These are phyloP conservation scores for Patellifolia procumbens DNA, from an alignment of 179 eudicot genomes.

Conservation along the genomic window DNA sequence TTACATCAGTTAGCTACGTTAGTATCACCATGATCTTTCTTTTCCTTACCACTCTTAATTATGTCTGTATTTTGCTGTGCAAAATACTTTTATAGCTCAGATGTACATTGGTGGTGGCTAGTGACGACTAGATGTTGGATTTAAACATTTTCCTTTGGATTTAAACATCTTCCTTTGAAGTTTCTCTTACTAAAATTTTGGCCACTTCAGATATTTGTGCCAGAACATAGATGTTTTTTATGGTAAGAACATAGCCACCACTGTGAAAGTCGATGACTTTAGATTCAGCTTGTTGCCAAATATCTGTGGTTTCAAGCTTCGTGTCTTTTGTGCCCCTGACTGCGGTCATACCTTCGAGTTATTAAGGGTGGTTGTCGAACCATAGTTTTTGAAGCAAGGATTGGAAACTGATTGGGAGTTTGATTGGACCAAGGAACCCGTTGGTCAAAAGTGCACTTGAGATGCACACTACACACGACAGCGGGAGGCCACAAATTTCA, in stretches of 20 bases:
- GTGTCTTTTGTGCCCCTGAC: not conserved
- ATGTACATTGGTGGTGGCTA: not conserved
- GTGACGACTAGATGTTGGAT: not conserved
- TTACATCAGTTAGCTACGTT: not conserved
- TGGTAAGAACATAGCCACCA: not conserved
- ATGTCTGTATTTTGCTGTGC: not conserved
- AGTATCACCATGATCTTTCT: not conserved
- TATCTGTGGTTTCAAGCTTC: not conserved
- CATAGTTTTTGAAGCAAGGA: not conserved
- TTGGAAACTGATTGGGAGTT: not conserved
- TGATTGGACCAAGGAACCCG: not conserved
- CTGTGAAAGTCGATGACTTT: not conserved
- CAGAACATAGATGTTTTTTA: not conserved
- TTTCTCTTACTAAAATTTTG: too few relatives aligned
- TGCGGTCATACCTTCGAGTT: not conserved
- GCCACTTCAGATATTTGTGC: not conserved
- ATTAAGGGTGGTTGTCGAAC: not conserved
- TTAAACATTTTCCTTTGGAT: not conserved
- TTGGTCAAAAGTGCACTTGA: not conserved
- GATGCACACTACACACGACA: too few relatives aligned
- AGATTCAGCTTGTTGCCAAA: not conserved
- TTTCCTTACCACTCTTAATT: not conserved
- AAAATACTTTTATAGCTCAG: not conserved
- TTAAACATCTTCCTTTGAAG: too few relatives aligned
- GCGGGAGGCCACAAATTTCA: too few relatives aligned